Percentiles rank a stretch among this genome's conserved stretches.
These are phyloP conservation scores for Penicillium corylophilum DNA, from an alignment of 2,329 filamentous ascomycete species.

Conservation along the genomic window DNA sequence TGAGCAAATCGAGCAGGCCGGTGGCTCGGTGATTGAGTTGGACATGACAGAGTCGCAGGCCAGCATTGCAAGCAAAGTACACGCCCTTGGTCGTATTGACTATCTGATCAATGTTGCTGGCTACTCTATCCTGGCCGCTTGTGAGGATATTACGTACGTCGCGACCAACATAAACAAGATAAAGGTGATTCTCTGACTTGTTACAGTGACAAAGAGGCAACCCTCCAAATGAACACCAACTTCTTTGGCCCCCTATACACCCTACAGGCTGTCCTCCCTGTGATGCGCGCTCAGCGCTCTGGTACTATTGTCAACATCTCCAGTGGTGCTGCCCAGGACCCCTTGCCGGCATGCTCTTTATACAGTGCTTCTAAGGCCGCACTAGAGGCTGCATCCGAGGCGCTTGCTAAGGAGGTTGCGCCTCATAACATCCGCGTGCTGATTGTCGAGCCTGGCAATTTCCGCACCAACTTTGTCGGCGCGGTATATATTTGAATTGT, in stretches of 20 bases:
- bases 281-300: not conserved
- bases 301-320: not conserved
- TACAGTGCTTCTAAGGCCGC: constrained; percentile 19
- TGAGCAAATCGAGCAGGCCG: not conserved
- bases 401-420: constrained; percentile 36
- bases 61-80: not conserved
- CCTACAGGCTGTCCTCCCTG: not conserved
- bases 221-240: not conserved
- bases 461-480: constrained; percentile 43
- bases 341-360: not conserved
- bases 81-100: not conserved
- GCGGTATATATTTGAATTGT: constrained; percentile 8
- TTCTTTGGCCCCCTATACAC: not conserved
- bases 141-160: not conserved
- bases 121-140: not conserved
- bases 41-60: not conserved
- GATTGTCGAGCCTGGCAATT: constrained; percentile 44
- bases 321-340: not conserved
- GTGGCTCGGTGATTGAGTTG: not conserved
- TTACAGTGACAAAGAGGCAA: not conserved
- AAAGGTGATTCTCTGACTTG: not conserved
- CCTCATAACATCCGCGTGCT: constrained; percentile 38
- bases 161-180: not conserved
- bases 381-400: constrained; percentile 41
- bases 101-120: not conserved